Base-by-base conservation (phyloP, 176 grass and related monocot genomes). In the Cenchrus fungigraminus region DNA sequence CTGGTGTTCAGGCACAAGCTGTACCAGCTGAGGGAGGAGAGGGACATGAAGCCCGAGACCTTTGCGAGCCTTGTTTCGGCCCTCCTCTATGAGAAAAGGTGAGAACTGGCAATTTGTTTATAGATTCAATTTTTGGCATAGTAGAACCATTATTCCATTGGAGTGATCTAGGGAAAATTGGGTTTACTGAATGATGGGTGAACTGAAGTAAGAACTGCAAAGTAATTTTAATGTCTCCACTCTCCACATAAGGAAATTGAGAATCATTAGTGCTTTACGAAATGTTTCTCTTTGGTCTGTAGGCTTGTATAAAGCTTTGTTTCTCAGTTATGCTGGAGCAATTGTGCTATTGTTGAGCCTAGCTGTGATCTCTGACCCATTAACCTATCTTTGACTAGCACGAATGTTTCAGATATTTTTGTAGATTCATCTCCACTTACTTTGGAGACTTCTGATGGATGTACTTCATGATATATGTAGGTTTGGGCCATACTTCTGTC, bases 401-500 rank as follows among this genome's bases (percentile, higher is more conserved):
- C 1, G 37, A 17, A 44, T 46, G 8, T 69, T 20, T 65, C 22
- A 16, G 45, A 12, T 68, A 43, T 32, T 71, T 77, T 45, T 53
- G 13, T 74, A 5, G 72, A 54, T 32, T 74, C 25, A 70, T 69
- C 62, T 37, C 9, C 9, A 15, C 19, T 20, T 47, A 70, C 0
- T 76, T 31, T 66, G 20, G 10, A 45, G 55, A 47, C 3, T 4
- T 31, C 58, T 91, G 57, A 91, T 3, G 20, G 42, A 53, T 34
- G 59, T 76, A 45, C 28, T 82, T 77, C 7, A 63, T 82, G 46
- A 42, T 82, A 42, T 82, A 63, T 83, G 16, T 43, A 99, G 97
- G 85, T 99, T 99, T 76, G 97, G 97, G 46, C 97, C 97, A 63
- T 99, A 94, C 79, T 92, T 99, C 68, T 99, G 97, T 65, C 94